phyloP scores from a whole-genome alignment of 1,139 yeast genomes.

The Blastobotrys apis region DNA sequence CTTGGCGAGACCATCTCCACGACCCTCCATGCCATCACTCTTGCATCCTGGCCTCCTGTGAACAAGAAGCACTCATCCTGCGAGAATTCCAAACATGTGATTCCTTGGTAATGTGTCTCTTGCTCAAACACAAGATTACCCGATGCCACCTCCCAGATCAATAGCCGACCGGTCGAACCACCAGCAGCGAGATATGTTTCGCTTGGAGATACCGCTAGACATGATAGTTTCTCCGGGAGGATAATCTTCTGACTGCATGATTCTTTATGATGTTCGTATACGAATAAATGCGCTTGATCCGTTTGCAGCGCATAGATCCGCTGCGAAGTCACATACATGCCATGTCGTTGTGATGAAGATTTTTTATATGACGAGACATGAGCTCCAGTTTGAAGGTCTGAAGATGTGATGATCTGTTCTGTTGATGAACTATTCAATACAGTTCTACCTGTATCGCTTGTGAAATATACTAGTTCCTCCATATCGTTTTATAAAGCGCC shows the following conservation, averaged over 20 bases:
- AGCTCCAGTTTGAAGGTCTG: constrained; percentile 27
- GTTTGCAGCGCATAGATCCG: constrained; percentile 58
- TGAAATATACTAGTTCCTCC: constrained; percentile 27
- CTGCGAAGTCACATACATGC: constrained; percentile 46
- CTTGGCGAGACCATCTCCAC: constrained; percentile 48
- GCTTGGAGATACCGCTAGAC: constrained; percentile 50
- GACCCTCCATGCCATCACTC: constrained; percentile 72
- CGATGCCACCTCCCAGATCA: constrained; percentile 81
- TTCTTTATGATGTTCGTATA: constrained; percentile 75
- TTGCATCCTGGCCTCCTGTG: constrained; percentile 77
- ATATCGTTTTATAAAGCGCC: background rate
- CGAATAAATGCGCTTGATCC: constrained; percentile 68
- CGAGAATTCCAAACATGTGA: constrained; percentile 56
- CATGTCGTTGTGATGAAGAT: constrained; percentile 40
- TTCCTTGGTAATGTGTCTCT: constrained; percentile 81
- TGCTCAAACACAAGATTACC: constrained; percentile 69
- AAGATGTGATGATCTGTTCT: constrained; percentile 23
- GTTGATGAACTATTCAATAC: constrained; percentile 14
- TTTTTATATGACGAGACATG: constrained; percentile 28
- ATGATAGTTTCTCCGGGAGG: constrained; percentile 70
- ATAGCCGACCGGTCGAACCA: constrained; percentile 71
- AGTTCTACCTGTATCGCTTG: constrained; percentile 22
- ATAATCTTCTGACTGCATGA: constrained; percentile 79
- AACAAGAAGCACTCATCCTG: constrained; percentile 64
- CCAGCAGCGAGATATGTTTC: constrained; percentile 62